phyloP scores from a whole-genome alignment of 768 basidiomycete species.

The Trametes maxima region DNA sequence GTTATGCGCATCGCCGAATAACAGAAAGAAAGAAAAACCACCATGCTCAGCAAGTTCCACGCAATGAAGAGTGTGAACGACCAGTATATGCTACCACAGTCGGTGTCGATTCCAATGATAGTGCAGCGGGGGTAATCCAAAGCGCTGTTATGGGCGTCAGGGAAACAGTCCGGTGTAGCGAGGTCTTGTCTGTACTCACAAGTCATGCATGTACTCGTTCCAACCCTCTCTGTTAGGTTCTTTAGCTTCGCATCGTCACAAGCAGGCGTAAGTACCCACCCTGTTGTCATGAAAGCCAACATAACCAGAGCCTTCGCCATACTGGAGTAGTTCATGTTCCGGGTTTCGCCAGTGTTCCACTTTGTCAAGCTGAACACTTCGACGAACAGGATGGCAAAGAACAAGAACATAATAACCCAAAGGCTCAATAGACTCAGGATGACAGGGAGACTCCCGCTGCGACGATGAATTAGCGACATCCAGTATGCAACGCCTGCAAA shows the following conservation, averaged over 20 bases:
- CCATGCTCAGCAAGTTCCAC: constrained; percentile 97
- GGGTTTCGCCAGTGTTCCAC: constrained; percentile 70
- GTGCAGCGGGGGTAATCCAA: constrained; percentile 83
- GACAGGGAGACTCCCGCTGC: constrained; percentile 81
- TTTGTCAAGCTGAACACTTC: constrained; percentile 93
- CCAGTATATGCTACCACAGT: constrained; percentile 87
- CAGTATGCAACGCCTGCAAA: constrained; percentile 18
- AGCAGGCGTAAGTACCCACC: constrained; percentile 52
- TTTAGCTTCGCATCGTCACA: neutral
- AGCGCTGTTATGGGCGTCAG: constrained; percentile 50
- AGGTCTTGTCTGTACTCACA: constrained; percentile 43
- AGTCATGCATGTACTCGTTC: constrained; percentile 99
- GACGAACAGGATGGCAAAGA: constrained; percentile 85
- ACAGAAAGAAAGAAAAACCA: constrained; percentile 36
- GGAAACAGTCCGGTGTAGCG: neutral
- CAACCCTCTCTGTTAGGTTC: constrained; percentile 74
- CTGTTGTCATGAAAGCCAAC: constrained; percentile 91
- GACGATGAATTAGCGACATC: neutral
- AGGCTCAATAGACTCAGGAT: constrained; percentile 83
- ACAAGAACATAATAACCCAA: constrained; percentile 89
- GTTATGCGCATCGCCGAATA: neutral
- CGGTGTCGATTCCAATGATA: constrained; percentile 57
- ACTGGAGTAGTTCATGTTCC: constrained; percentile 75
- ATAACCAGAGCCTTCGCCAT: constrained; percentile 83
- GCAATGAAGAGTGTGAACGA: constrained; percentile 87